A percentile compares a stretch with the other conserved stretches of the same genome.
Conservation (phyloP, 352 stramenopile species). For the Phytophthora citricola region DNA sequence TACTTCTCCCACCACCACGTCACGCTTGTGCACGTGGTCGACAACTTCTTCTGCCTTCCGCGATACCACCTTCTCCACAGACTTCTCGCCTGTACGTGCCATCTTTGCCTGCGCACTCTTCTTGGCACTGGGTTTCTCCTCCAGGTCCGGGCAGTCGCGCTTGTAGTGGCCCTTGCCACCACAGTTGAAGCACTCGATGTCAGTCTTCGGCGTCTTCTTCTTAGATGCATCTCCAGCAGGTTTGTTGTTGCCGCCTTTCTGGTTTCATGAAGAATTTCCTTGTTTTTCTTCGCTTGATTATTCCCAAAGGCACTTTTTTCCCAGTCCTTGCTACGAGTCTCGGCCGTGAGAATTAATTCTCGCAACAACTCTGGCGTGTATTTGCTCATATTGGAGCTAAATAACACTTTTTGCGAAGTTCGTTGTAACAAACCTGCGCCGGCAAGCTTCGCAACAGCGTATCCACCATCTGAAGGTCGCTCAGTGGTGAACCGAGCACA, state of each 20-base stretch:
- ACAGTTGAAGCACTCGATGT: slow-evolving; percentile 3
- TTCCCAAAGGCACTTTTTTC: not conserved
- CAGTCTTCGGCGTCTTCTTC: not conserved
- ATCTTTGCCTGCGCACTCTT: slow-evolving; percentile 10
- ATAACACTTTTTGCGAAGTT: slow-evolving; percentile 9
- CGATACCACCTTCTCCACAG: not conserved
- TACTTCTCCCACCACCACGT: slow-evolving; percentile 2
- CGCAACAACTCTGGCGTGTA: not conserved
- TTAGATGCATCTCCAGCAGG: not conserved
- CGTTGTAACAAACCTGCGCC: not conserved
- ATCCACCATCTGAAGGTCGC: slow-evolving; percentile 3
- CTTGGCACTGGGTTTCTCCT: not conserved
- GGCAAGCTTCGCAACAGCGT: slow-evolving; percentile 3
- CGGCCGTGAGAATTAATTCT: not conserved
- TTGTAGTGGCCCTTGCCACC: not conserved
- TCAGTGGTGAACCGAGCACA: not conserved
- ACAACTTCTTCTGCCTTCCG: not conserved
- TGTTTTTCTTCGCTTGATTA: slow-evolving; percentile 7
- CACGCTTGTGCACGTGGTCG: not conserved
- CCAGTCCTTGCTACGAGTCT: slow-evolving; percentile 1
- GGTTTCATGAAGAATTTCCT: not conserved
- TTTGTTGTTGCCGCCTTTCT: not conserved
- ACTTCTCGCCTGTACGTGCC: not conserved
- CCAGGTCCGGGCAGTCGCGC: not conserved
- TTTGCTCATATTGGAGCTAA: slow-evolving; percentile 14